Evolutionary conservation across 1,284 basidiomycete species (phyloP), one percentile per base, ranked within the genome.

Genomic region (Salmacisia buchloeana): DNA sequence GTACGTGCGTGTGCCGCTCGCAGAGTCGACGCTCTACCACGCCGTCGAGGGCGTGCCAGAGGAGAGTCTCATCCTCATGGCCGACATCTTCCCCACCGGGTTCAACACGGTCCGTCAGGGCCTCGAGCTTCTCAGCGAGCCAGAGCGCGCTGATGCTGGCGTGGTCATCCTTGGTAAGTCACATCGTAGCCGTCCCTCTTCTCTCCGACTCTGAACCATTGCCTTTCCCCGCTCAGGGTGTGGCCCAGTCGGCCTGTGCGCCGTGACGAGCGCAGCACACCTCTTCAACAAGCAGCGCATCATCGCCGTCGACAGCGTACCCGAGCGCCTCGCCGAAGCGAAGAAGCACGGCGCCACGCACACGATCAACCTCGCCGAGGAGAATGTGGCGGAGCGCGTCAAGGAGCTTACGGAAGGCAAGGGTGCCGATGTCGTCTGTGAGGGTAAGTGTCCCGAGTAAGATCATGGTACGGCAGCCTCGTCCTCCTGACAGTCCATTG

Each of bases 1-100:
- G 80, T 94, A 89, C 77, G 84, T 91, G 2, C 86, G 88, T 31
- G 86, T 77, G 75, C 90, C 90, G 5, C 85, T 85, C 63, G 90
- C 88, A 0, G 90, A 90, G 29, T 88, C 88, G 21, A 90, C 89
- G 0, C 83, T 91, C 5, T 90, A 88, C 82, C 87, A 84, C 65
- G 83, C 90, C 39, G 73, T 70, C 6, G 41, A 59, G 15, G 84
- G 83, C 63, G 82, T 85, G 35, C 80, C 83, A 2, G 74, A 80
- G 60, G 81, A 82, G 58, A 70, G 81, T 13, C 78, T 82, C 66
- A 72, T 83, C 15, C 81, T 91, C 41, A 83, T 90, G n/a, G 88
- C 87, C 13, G 90, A 92, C 68, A 74, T 75, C 63, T 69, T 72
- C 59, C 73, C 73, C 43, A 75, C 73, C 3, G 89, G 83, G 6